Conservation (phyloP, 2,329 filamentous ascomycete genomes). For the Torrubiella hemipterigena region DNA sequence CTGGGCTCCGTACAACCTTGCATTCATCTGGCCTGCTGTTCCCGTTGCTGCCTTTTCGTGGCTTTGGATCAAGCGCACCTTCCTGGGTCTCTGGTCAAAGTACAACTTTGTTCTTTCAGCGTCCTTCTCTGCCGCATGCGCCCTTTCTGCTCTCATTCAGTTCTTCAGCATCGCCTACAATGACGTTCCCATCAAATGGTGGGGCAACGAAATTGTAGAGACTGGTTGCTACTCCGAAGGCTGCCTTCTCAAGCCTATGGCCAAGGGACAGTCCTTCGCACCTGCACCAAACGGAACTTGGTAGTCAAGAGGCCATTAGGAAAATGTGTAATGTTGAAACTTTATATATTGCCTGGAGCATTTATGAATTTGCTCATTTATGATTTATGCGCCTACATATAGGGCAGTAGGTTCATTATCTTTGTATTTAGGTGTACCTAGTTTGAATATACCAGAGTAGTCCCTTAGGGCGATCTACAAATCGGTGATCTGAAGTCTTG, state of each 20-base stretch:
- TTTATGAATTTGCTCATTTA: too few species aligned
- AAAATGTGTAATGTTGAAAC: not conserved
- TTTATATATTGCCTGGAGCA: not conserved
- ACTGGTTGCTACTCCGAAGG: conserved; percentile 28
- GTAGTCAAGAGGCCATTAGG: conserved; percentile 6
- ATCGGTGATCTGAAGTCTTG: too few species aligned
- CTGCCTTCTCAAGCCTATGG: conserved; percentile 5
- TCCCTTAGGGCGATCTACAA: too few species aligned
- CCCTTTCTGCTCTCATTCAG: conserved; percentile 17
- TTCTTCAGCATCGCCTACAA: conserved; percentile 17
- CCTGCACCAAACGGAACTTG: too few species aligned
- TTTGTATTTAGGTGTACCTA: too few species aligned
- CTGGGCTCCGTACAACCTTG: conserved; percentile 27
- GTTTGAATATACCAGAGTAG: too few species aligned
- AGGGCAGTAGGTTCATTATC: too few species aligned
- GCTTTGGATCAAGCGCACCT: conserved; percentile 26
- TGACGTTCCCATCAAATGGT: conserved; percentile 14
- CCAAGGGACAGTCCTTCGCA: conserved; percentile 15
- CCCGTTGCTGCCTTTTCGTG: conserved; percentile 28
- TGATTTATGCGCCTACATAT: too few species aligned
- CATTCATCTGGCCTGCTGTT: conserved; percentile 30
- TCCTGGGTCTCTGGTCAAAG: conserved; percentile 24
- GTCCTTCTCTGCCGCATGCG: conserved; percentile 17
- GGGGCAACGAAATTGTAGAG: conserved; percentile 14
- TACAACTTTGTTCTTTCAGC: conserved; percentile 22